Percentiles rank a stretch among this genome's conserved stretches.
Evolutionary conservation across 371 early-diverging fungal genomes (phyloP).

Genomic region (Circinella umbellata): DNA sequence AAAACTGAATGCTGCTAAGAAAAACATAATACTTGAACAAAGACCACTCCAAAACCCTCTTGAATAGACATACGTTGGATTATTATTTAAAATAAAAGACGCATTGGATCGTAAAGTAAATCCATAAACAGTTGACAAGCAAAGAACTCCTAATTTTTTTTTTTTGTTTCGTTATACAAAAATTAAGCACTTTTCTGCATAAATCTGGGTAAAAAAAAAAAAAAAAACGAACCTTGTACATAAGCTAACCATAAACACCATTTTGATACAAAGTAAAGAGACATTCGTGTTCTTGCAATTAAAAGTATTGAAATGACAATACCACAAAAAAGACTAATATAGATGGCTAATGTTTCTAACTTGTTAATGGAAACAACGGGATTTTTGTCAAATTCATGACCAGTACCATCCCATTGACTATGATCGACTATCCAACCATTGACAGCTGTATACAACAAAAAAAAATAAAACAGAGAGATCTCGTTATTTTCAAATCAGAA

Average conservation of each 20-base stretch:
- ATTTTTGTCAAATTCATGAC: slow-evolving; percentile 22
- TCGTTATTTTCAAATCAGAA: too few relatives aligned
- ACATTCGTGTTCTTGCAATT: slow-evolving; percentile 20
- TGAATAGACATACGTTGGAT: slow-evolving; percentile 19
- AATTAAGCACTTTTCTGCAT: not conserved
- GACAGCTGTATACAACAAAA: slow-evolving; percentile 12
- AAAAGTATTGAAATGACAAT: slow-evolving; percentile 14
- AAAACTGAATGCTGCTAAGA: slow-evolving; percentile 19
- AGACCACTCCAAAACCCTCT: slow-evolving; percentile 30
- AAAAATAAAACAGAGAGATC: not conserved
- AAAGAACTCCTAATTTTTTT: not conserved
- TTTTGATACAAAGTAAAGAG: slow-evolving; percentile 16
- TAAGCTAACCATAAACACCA: slow-evolving; percentile 23
- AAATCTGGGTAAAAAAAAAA: not conserved
- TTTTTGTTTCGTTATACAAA: not conserved
- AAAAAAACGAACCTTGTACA: slow-evolving; percentile 15
- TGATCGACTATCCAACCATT: slow-evolving; percentile 28
- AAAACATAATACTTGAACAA: slow-evolving; percentile 7
- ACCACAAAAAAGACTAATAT: slow-evolving; percentile 10
- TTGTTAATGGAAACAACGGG: not conserved
- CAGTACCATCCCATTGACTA: slow-evolving; percentile 21
- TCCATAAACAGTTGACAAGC: slow-evolving; percentile 7
- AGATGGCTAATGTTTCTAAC: slow-evolving; percentile 3
- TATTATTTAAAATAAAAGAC: not conserved
- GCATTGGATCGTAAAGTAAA: slow-evolving; percentile 2